Evolutionary conservation across 306 rosid species (phyloP), one percentile per base, ranked within the genome.

Genomic region (Notholithocarpus densiflorus): DNA sequence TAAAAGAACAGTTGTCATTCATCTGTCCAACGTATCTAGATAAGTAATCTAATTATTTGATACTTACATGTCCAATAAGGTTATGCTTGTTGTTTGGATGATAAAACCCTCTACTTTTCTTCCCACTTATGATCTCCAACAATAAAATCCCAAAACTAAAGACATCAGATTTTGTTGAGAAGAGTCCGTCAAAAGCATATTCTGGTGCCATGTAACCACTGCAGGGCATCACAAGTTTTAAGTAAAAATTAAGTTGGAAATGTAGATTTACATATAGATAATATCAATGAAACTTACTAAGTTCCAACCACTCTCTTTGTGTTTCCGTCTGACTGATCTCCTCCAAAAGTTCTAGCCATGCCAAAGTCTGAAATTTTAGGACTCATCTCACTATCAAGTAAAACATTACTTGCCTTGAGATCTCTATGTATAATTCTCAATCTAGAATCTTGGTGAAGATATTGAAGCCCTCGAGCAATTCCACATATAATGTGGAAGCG

Each of bases 361-460:
- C 91, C 94, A n/a, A 88, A 90, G 76, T 90, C 94, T 53, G 89
- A 88, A 70, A 90, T 90, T 78, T 90, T 90, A 3, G 92, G 87
- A 60, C 83, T 83, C 90, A 87, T 80, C 1, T 87, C 88, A 27
- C 80, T 9, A 34, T 84, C 90, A 17, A 86, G 88, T 73, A 90
- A 84, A 55, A 86, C 79, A 51, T 88, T 90, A 51, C 91, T 88
- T 3, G 89, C 74, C 76, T 89, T 89, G 21, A 89, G 82, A 80
- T 89, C 93, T 60, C 91, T 78, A 1, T 87, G 89, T 18, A 90
- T 85, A 17, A 88, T 85, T 56, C 89, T 88, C 51, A 88, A 32
- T 66, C 92, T 89, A 2, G 90, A 89, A 61, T 89, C 92, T 65
- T 89, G 82, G 48, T 87, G 93, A 71, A 89, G 93, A 75, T 89